Conservation (phyloP, 2,329 filamentous ascomycete species). For the Gaeumannomyces sp. region DNA sequence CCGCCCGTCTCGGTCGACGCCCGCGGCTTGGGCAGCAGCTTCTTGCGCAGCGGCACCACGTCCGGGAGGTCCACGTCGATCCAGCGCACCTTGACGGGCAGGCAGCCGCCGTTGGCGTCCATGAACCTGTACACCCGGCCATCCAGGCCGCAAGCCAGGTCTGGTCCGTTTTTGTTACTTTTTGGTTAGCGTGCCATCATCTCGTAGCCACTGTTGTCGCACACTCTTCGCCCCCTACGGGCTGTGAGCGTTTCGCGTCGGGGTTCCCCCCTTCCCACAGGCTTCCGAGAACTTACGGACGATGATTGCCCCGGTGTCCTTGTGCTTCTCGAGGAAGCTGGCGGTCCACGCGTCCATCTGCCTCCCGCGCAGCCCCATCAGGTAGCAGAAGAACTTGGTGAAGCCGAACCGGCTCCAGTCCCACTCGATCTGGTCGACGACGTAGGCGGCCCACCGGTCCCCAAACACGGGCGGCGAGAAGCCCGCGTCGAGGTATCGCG, state of each 20-base stretch:
- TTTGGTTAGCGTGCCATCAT: background rate
- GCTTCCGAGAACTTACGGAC: background rate
- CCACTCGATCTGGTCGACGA: slow-evolving; percentile 11
- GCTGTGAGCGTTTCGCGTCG: too few relatives aligned
- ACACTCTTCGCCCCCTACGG: too few relatives aligned
- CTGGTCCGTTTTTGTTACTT: background rate
- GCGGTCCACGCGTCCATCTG: slow-evolving; percentile 7
- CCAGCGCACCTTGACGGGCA: slow-evolving; percentile 18
- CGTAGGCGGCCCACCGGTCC: slow-evolving; percentile 10
- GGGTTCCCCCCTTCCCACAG: too few relatives aligned
- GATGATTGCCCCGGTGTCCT: slow-evolving; percentile 9
- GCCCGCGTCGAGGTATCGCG: slow-evolving; percentile 2
- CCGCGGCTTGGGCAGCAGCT: slow-evolving; percentile 19
- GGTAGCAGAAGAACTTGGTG: slow-evolving; percentile 7
- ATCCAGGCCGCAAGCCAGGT: slow-evolving; percentile 12
- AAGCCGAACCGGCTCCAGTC: slow-evolving; percentile 9
- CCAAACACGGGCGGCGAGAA: slow-evolving; percentile 3
- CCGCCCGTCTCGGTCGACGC: slow-evolving; percentile 6
- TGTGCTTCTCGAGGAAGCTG: slow-evolving; percentile 10
- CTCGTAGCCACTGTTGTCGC: background rate
- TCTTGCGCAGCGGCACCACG: slow-evolving; percentile 25
- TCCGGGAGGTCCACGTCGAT: slow-evolving; percentile 30
- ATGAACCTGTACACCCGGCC: slow-evolving; percentile 8
- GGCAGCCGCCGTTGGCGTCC: slow-evolving; percentile 7
- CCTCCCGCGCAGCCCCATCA: slow-evolving; percentile 3